Evolutionary conservation across 768 basidiomycete species (phyloP).

Genomic region (Suillus subalutaceus): DNA sequence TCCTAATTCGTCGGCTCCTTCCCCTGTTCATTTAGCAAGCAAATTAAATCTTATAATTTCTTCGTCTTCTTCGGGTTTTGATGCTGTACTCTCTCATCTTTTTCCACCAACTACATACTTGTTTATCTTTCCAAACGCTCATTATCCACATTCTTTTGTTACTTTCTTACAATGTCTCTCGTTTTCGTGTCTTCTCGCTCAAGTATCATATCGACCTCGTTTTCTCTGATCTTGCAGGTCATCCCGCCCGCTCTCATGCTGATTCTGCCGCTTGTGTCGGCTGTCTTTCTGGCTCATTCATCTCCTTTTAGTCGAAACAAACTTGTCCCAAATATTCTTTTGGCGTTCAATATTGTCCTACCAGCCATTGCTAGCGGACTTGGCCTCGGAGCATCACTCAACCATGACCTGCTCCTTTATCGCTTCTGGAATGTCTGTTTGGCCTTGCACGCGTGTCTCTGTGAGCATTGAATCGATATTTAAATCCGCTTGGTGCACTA

Average conservation of each 20-base stretch:
- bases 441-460: constrained; percentile 23
- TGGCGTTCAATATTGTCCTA: constrained; percentile 27
- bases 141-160: constrained; percentile 8
- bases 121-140: not conserved
- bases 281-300: constrained; percentile 16
- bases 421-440: constrained; percentile 20
- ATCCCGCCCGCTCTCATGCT: constrained; percentile 31
- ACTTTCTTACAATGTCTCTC: not conserved
- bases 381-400: constrained; percentile 19
- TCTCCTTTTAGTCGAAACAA: constrained; percentile 15
- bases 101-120: not conserved
- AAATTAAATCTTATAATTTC: constrained; percentile 10
- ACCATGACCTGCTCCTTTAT: constrained; percentile 17
- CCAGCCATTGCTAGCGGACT: constrained; percentile 27
- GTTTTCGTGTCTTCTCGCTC: not conserved
- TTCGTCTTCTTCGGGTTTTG: not conserved
- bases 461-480: constrained; percentile 16
- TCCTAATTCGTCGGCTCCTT: constrained; percentile 3
- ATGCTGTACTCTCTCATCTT: not conserved
- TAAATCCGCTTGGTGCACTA: not conserved
- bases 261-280: constrained; percentile 25
- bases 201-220: not conserved
- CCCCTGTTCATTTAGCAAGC: constrained; percentile 5
- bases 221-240: not conserved
- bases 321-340: constrained; percentile 11